Evolutionary conservation across 306 rosid species (phyloP).

Genomic region (Lithocarpus polystachyus): DNA sequence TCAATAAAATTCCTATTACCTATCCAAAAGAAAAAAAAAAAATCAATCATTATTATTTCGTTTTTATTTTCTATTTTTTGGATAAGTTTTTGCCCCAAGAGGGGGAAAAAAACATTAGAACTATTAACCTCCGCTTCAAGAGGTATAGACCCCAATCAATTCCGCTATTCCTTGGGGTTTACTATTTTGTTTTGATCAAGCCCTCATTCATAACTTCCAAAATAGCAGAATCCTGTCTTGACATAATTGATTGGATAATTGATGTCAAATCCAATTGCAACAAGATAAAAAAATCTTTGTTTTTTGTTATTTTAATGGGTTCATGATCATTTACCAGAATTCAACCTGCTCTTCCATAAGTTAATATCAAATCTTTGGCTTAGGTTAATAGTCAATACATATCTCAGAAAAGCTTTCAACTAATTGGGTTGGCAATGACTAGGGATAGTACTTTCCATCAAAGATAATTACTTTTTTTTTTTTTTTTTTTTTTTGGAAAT

Average conservation of each 20-base stretch:
- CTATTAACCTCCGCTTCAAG: too few species aligned
- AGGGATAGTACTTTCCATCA: background rate
- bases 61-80: too few species aligned
- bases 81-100: too few species aligned
- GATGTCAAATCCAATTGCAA: background rate
- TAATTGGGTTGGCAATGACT: background rate
- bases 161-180: background rate
- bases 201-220: background rate
- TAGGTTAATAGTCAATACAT: background rate
- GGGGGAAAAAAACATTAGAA: too few species aligned
- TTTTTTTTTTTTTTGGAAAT: background rate
- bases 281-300: background rate
- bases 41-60: too few species aligned
- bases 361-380: background rate
- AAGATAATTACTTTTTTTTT: background rate
- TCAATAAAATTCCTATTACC: too few species aligned
- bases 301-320: background rate
- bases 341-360: background rate
- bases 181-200: background rate
- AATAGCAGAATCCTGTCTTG: background rate
- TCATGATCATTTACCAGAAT: background rate
- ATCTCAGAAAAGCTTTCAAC: background rate
- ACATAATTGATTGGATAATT: background rate
- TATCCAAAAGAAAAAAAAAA: too few species aligned
- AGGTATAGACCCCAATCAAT: background rate